Percentiles rank a stretch among this genome's conserved stretches.
phyloP scores from a whole-genome alignment of 2,329 filamentous ascomycete genomes.

The Emmonsia crescens region DNA sequence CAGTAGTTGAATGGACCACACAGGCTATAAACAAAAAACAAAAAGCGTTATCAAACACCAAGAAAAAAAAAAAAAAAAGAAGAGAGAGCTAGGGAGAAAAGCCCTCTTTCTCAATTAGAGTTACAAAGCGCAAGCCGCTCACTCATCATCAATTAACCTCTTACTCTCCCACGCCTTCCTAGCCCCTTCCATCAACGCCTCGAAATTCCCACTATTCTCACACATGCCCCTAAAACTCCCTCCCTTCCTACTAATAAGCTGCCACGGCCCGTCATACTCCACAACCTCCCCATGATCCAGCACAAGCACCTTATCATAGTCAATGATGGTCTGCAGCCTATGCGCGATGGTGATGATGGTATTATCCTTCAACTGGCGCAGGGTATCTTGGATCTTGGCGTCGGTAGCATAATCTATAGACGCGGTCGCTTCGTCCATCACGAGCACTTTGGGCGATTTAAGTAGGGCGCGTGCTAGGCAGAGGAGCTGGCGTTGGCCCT shows the following conservation, averaged over 20 bases:
- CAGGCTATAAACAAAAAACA: not conserved
- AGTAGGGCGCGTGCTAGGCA: constrained; percentile 88
- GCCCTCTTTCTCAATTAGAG: not conserved
- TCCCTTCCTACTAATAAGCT: constrained; percentile 60
- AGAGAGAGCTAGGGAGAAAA: not conserved
- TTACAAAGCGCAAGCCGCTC: constrained; percentile 5
- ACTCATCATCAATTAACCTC: constrained; percentile 36
- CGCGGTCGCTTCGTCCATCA: constrained; percentile 98
- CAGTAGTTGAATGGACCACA: too few species aligned
- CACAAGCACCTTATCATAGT: constrained; percentile 95
- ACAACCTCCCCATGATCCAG: constrained; percentile 79
- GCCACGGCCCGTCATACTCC: constrained; percentile 84
- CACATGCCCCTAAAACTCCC: constrained; percentile 60
- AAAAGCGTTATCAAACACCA: not conserved
- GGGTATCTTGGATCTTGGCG: constrained; percentile 89
- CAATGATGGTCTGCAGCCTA: constrained; percentile 88
- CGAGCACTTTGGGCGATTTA: constrained; percentile 81
- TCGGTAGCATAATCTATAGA: constrained; percentile 97
- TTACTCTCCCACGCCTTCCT: constrained; percentile 39
- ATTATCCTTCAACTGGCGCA: constrained; percentile 73
- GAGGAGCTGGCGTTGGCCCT: constrained; percentile 88
- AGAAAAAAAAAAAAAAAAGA: not conserved
- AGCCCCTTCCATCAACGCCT: constrained; percentile 45
- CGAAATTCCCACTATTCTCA: constrained; percentile 55
- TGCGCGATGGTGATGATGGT: constrained; percentile 97